Conservation (phyloP, 805 yeast genomes). For the Dipodascus geniculatus region DNA sequence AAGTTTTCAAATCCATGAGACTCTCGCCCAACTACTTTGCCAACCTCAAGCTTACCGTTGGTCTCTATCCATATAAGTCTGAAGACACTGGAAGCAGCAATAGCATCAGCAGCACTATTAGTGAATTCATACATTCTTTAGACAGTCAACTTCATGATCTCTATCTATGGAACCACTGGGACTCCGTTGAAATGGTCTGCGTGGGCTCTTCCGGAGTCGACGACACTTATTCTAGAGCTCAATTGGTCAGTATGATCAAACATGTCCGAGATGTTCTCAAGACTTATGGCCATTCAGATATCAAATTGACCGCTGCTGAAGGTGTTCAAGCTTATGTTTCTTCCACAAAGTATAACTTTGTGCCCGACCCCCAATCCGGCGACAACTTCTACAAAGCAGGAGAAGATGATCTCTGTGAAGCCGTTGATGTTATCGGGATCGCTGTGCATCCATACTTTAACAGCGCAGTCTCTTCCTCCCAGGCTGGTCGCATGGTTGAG, state of each 20-base stretch:
- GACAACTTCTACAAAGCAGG: conserved; percentile 12
- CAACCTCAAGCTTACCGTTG: conserved; percentile 12
- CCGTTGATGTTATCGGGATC: conserved; percentile 66
- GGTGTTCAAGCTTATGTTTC: conserved; percentile 57
- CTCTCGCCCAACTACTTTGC: conserved; percentile 3
- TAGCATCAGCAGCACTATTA: too few species aligned
- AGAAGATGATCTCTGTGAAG: conserved; percentile 60
- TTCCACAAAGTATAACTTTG: conserved; percentile 12
- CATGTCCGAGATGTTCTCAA: conserved; percentile 8
- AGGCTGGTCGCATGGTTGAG: conserved; percentile 52
- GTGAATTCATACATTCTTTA: conserved; percentile 6
- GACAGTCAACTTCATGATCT: conserved; percentile 9
- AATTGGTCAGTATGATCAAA: conserved; percentile 13
- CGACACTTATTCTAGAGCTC: conserved; percentile 10
- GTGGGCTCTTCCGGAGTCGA: conserved; percentile 16
- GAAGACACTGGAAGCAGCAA: conserved; percentile 3
- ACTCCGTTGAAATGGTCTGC: conserved; percentile 14
- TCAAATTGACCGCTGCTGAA: conserved; percentile 65
- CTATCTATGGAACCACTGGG: conserved; percentile 13
- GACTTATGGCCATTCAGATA: conserved; percentile 20
- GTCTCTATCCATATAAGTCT: conserved; percentile 11
- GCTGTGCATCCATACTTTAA: conserved; percentile 70
- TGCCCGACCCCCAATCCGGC: conserved; percentile 5
- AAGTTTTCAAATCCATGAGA: neutral
- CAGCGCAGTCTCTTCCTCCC: conserved; percentile 39